A percentile compares a stretch with the other conserved stretches of the same genome.
phyloP scores from a whole-genome alignment of 2,329 filamentous ascomycete species.

The Beauveria medogensis region DNA sequence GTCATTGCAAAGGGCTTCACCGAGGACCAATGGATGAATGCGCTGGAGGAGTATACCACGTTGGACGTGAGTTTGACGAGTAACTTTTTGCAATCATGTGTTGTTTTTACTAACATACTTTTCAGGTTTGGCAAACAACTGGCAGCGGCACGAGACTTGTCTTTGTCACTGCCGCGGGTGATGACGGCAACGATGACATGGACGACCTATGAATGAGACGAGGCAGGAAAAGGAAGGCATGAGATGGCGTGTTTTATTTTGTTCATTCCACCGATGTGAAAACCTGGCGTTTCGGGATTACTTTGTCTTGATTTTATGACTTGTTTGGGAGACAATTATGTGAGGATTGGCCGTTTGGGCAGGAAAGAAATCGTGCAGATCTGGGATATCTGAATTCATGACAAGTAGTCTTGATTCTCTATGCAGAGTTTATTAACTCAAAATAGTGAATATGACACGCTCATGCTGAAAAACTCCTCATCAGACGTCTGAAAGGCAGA shows the following conservation, averaged over 20 bases:
- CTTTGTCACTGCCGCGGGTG: conserved; percentile 56
- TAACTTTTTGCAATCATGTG: neutral
- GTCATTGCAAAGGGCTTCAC: conserved; percentile 97
- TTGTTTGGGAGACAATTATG: neutral
- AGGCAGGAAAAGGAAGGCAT: neutral
- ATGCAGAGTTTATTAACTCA: neutral
- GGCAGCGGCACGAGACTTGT: conserved; percentile 62
- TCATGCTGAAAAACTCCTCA: neutral
- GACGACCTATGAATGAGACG: conserved; percentile 20
- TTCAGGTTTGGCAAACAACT: conserved; percentile 72
- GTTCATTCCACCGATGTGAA: neutral
- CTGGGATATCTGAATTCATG: neutral
- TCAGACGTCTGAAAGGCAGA: neutral
- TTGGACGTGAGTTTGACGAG: conserved; percentile 66
- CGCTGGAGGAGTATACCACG: conserved; percentile 81
- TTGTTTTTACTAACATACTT: neutral
- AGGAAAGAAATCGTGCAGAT: neutral
- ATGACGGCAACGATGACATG: conserved; percentile 39
- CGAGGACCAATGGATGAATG: conserved; percentile 78
- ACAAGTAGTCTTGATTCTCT: too few species aligned
- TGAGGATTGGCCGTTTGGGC: neutral
- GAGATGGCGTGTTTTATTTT: neutral
- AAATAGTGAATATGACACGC: neutral
- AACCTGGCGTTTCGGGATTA: conserved; percentile 23
- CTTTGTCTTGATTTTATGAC: neutral